Evolutionary conservation across 2,329 filamentous ascomycete genomes (phyloP), one percentile per base, ranked within the genome.

Genomic region (Raffaelea ambrosiae): DNA sequence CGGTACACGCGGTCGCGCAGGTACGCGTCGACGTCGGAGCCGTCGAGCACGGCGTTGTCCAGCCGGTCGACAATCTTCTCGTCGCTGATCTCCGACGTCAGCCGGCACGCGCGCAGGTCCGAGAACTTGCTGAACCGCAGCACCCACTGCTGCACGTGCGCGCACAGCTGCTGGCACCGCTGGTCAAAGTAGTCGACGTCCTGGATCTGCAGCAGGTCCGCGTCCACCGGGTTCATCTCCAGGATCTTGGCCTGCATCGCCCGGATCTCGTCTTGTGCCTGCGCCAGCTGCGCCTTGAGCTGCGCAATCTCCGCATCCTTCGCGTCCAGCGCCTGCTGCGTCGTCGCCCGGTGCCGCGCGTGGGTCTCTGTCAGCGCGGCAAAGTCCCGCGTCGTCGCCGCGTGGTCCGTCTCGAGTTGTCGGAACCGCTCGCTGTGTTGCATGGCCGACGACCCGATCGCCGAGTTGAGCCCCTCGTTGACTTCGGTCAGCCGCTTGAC

Each of bases 81-180:
- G 61, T 95, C 88, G 49, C 85, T 83, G 60, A 98, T 81, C 62
- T 96, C 87, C 51, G 74, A 82, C 11, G 89, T 90, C 51, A 88
- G 69, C 49, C 88, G 86, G 64, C 89, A 96, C 49, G 87, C 79
- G 57, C 87, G 84, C 70, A 89, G 88, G 66, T 97, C 91, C 43
- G 90, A 97, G 67, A 94, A 93, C 64, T 97, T 97, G 57, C 90
- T 96, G 72, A 98, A 98, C 60, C 93, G 87, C 56, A 96, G 71
- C 44, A 98, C 89, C 93, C 93, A 98, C 68, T 95, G 89, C 64
- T 96, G 90, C 39, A 96, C 88, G 63, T 96, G 90, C 57, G 91
- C 86, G 67, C 89, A 98, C 40, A 98, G 81, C 65, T 94, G 86
- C 64, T 96, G 89, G 63, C 93, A 98, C 39, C 90, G 86, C 58